Base-by-base conservation (phyloP, 371 early-diverging fungal species). In the Mortierella sp. region DNA sequence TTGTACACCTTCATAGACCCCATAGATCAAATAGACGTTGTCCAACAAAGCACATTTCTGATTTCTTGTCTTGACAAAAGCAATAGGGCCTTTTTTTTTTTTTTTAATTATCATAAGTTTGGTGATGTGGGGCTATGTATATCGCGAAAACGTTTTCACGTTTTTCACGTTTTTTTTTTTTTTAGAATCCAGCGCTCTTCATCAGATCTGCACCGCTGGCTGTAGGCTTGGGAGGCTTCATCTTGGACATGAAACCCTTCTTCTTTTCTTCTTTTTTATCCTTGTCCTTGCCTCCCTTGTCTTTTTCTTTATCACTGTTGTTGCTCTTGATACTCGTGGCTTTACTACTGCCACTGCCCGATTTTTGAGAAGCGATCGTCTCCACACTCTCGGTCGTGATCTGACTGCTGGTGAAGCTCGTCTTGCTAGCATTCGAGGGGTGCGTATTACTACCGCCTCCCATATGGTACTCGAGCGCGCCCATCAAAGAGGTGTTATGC, bases 111-210 rank as follows among this genome's bases (percentile, higher is more conserved):
- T 34, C 10, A 10, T 7, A 34, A 34, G 34, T 34, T 4, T 34
- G 34, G 10, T 34, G 34, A 34, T 34, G 34, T n/a, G n/a, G n/a
- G n/a, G n/a, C n/a, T n/a, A n/a, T n/a, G n/a, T n/a, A n/a, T n/a
- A n/a, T n/a, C n/a, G n/a, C n/a, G n/a, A n/a, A n/a, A n/a, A n/a
- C n/a, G n/a, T n/a, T n/a, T n/a, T n/a, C n/a, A n/a, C n/a, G n/a
- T n/a, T n/a, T n/a, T n/a, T n/a, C n/a, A n/a, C n/a, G n/a, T n/a
- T n/a, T n/a, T n/a, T n/a, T n/a, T n/a, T n/a, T n/a, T n/a, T n/a
- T n/a, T 42, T 67, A 74, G 47, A 74, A 74, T 16, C 74, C 74
- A 0, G 74, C 74, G 19, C 74, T 68, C 69, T 61, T 74, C 74
- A 74, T 74, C 27, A 74, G 64, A 1, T 59, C 74, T n/a, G 64